Conservation (phyloP, 2,329 filamentous ascomycete species). For the Xylariaceae sp. region DNA sequence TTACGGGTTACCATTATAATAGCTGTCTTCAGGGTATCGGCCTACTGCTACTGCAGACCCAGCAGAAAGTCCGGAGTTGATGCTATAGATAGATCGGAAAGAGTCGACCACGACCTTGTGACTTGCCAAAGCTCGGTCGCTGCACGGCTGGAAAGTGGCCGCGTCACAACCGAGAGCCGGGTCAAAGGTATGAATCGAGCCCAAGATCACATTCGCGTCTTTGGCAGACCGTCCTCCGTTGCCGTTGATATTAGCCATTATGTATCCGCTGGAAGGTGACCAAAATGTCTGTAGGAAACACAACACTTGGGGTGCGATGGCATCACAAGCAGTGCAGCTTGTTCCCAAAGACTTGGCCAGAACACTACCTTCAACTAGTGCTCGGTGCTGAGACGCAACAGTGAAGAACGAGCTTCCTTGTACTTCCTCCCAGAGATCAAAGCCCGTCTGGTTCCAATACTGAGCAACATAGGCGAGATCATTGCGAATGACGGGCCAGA, state of each 20-base stretch:
- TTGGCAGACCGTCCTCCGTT: constrained; percentile 70
- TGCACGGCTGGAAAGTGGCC: constrained; percentile 80
- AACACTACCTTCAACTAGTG: constrained; percentile 69
- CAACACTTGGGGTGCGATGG: constrained; percentile 72
- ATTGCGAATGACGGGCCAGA: constrained; percentile 79
- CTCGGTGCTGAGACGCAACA: constrained; percentile 70
- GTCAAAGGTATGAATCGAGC: constrained; percentile 74
- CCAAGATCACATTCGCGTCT: constrained; percentile 74
- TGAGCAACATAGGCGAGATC: constrained; percentile 78
- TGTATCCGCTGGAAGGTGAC: constrained; percentile 64
- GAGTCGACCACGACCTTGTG: constrained; percentile 79
- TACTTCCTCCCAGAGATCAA: constrained; percentile 86
- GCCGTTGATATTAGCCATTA: constrained; percentile 72
- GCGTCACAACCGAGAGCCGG: constrained; percentile 69
- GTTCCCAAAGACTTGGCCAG: constrained; percentile 70
- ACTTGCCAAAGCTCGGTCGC: constrained; percentile 71
- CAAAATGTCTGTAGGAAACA: constrained; percentile 81
- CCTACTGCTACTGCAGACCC: constrained; percentile 69
- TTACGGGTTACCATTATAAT: constrained; percentile 76
- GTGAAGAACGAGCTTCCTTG: constrained; percentile 82
- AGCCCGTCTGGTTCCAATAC: constrained; percentile 72
- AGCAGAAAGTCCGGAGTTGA: constrained; percentile 70
- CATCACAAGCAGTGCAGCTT: constrained; percentile 65
- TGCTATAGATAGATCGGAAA: constrained; percentile 72
- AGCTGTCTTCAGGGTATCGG: constrained; percentile 74